phyloP scores from a whole-genome alignment of 371 early-diverging fungal genomes.

The Mucor mucedo region DNA sequence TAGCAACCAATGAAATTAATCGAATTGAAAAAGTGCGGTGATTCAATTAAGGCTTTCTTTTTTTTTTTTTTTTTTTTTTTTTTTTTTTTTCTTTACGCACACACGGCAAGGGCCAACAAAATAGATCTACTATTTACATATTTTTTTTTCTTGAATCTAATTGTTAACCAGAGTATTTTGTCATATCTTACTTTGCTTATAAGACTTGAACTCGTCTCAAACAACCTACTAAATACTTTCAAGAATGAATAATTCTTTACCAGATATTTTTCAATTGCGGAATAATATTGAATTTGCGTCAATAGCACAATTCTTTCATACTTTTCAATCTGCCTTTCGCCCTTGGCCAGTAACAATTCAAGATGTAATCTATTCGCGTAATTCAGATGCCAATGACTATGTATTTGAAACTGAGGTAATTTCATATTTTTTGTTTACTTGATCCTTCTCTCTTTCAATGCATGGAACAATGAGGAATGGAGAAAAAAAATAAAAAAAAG shows the following conservation, averaged over 20 bases:
- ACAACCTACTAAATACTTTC: not conserved
- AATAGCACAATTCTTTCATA: constrained; percentile 50
- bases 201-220: not conserved
- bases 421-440: not conserved
- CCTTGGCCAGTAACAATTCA: constrained; percentile 40
- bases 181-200: not conserved
- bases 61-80: constrained; percentile 6
- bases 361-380: constrained; percentile 28
- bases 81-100: constrained; percentile 2
- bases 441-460: not conserved
- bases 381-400: constrained; percentile 14
- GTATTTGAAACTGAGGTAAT: constrained; percentile 36
- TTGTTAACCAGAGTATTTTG: no score
- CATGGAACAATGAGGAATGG: no score
- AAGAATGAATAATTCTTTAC: constrained; percentile 19
- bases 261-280: constrained; percentile 37
- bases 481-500: not conserved
- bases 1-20: no score
- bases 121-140: constrained; percentile 2
- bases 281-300: constrained; percentile 58
- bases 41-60: not conserved
- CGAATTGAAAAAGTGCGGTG: not conserved
- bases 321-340: constrained; percentile 47
- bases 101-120: not conserved
- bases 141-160: not conserved